Conservation (phyloP, 306 rosid species). For the Prunus salicina region DNA sequence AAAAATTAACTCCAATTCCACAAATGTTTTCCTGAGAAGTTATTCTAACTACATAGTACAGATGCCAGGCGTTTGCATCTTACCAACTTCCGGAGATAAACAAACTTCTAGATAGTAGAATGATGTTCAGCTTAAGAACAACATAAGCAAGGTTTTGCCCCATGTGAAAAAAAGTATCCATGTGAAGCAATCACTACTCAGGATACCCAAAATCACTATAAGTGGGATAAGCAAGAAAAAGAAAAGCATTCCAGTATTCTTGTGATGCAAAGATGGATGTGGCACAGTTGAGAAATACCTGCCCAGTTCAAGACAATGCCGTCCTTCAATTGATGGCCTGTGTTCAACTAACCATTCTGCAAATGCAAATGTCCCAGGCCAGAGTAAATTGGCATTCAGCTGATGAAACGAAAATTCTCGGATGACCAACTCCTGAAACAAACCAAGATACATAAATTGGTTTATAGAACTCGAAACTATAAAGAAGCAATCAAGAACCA, state of each 20-base stretch:
- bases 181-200: neutral
- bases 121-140: neutral
- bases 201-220: neutral
- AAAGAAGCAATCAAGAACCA: neutral
- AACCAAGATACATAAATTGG: neutral
- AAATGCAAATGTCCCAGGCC: conserved; percentile 94
- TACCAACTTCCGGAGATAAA: neutral
- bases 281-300: conserved; percentile 43
- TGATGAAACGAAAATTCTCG: conserved; percentile 89
- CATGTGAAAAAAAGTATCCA: neutral
- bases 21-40: neutral
- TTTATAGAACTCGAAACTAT: neutral
- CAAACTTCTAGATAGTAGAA: neutral
- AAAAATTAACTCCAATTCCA: neutral
- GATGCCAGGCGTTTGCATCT: too few relatives aligned
- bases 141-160: neutral
- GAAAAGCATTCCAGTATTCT: neutral
- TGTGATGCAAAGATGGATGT: neutral
- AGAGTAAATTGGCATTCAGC: conserved; percentile 89
- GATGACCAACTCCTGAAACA: conserved; percentile 62
- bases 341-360: conserved; percentile 79
- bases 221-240: neutral
- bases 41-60: neutral
- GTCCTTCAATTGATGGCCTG: conserved; percentile 58
- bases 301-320: conserved; percentile 80